Base-by-base conservation (phyloP, 768 basidiomycete species). In the Lactarius psammicola region DNA sequence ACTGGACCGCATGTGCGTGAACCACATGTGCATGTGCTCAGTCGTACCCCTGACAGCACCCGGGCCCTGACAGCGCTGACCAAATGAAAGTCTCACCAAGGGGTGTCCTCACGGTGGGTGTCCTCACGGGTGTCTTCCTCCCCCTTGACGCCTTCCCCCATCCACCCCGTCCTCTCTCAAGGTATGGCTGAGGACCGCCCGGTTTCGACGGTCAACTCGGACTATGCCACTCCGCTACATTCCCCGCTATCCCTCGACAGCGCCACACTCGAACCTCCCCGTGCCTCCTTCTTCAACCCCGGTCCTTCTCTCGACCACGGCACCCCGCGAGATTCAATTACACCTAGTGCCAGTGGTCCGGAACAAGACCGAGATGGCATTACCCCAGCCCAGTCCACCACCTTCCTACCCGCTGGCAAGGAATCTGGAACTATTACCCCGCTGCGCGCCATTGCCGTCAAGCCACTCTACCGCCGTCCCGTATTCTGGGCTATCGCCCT, bases 101-200 rank as follows among this genome's bases (percentile, higher is more conserved):
- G 54, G 20, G 54, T 30, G 30, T 31, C 30, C 54, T 17, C 30
- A 20, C 11, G 2, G 4, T 2, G 7, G 3, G n/a, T 23, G 20
- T 9, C 33, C 33, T 33, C 64, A 55, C 33, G 2, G 18, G 1
- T 20, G 26, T 20, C 42, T 9, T 9, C 36, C 3, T 36, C 26
- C 9, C n/a, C 40, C 33, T 44, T 46, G 59, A n/a, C 56, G 36
- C n/a, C 66, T 33, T 36, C n/a, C 49, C 17, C 31, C 31, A 17
- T 40, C 38, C 42, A 7, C 49, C 6, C 34, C 23, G 20, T 34
- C 34, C 56, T 28, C n/a, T 38, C 65, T 54, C 54, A 23, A 13
- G 28, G 42, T 54, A 70, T 70, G 67, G 62, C 61, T 17, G 56
- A 58, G 31, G 67, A 59, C 40, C 67, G 68, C 34, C 69, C 69